A percentile compares a stretch with the other conserved stretches of the same genome.
Evolutionary conservation across 2,329 filamentous ascomycete genomes (phyloP).

Genomic region (Trichoderma sp.): DNA sequence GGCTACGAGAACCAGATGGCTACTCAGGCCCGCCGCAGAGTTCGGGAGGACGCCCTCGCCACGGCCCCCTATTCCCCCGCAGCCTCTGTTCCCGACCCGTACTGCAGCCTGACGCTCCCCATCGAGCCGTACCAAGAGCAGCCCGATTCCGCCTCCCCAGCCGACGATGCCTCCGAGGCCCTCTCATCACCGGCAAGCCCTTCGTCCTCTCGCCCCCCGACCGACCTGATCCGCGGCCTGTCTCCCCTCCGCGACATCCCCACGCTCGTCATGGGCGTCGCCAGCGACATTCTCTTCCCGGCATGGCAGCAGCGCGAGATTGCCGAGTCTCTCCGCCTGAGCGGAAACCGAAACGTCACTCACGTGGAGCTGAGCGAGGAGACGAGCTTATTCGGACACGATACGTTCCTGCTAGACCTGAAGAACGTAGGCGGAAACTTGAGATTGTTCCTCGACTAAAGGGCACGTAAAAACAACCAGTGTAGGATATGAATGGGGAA

Average conservation of each 20-base stretch:
- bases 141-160: conserved; percentile 35
- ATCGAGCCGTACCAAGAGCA: conserved; percentile 85
- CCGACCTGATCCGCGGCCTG: conserved; percentile 76
- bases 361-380: conserved; percentile 93
- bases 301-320: conserved; percentile 98
- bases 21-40: conserved; percentile 58
- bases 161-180: conserved; percentile 32
- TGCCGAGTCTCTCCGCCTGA: conserved; percentile 72
- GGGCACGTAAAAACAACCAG: neutral
- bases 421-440: conserved; percentile 87
- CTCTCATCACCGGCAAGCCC: conserved; percentile 23
- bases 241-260: conserved; percentile 69
- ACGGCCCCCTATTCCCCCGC: conserved; percentile 52
- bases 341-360: conserved; percentile 76
- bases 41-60: conserved; percentile 57
- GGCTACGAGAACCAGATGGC: conserved; percentile 66
- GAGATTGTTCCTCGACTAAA: conserved; percentile 65
- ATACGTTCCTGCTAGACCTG: conserved; percentile 90
- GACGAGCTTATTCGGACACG: conserved; percentile 90
- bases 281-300: conserved; percentile 93
- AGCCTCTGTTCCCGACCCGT: conserved; percentile 39
- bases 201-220: conserved; percentile 57
- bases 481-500: neutral
- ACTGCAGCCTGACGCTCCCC: conserved; percentile 79
- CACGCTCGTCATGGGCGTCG: conserved; percentile 86